Conservation (phyloP, 23 red algal species). For the Agarophyton chilense region DNA sequence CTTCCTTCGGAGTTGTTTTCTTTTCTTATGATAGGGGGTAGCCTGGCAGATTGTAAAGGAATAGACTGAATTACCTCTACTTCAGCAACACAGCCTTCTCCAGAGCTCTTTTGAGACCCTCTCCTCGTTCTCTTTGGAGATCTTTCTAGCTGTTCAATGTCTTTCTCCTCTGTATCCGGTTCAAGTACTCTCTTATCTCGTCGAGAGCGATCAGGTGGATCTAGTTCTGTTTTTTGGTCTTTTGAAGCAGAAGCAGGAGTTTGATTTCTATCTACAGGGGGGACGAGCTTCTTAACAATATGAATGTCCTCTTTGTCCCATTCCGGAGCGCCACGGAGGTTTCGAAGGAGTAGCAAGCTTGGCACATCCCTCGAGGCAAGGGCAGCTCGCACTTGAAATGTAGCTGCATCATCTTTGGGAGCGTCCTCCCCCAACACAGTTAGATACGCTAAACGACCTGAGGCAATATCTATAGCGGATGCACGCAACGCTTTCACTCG, state of each 20-base stretch:
- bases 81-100: background rate
- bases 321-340: conserved; percentile 62
- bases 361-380: conserved; percentile 44
- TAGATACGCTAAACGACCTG: conserved; percentile 62
- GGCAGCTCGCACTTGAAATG: conserved; percentile 45
- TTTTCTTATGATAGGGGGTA: conserved; percentile 3
- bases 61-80: background rate
- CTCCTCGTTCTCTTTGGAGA: background rate
- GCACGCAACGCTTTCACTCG: conserved; percentile 32
- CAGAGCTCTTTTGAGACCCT: background rate
- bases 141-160: background rate
- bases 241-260: no score
- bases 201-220: no score
- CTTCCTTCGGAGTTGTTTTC: background rate
- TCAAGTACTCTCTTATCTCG: background rate
- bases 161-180: background rate
- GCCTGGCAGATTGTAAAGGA: conserved; percentile 29
- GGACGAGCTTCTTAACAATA: conserved; percentile 30
- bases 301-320: conserved; percentile 46
- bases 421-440: conserved; percentile 31
- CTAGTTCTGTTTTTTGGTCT: no score
- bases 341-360: conserved; percentile 60
- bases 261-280: conserved; percentile 10
- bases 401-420: conserved; percentile 23
- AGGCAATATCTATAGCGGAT: conserved; percentile 56